Percentiles rank a stretch among this genome's conserved stretches.
Evolutionary conservation across 129 eudicot genomes (phyloP).

Genomic region (Kitagawia praeruptora): DNA sequence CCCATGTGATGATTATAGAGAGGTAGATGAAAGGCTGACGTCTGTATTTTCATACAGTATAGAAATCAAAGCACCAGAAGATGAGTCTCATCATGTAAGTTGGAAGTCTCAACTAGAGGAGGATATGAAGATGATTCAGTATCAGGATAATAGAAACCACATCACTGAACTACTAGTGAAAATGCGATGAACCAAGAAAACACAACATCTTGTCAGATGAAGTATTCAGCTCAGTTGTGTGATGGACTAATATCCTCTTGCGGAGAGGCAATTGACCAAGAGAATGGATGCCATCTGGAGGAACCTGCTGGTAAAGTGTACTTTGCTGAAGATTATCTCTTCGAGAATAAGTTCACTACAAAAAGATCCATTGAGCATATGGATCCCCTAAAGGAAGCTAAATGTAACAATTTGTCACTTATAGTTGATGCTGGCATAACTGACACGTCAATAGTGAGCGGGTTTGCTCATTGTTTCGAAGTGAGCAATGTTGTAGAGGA

Average conservation of each 20-base stretch:
- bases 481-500: constrained; percentile 16
- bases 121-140: constrained; percentile 83
- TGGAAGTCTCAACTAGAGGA: constrained; percentile 89
- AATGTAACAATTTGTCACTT: constrained; percentile 25
- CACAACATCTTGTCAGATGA: constrained; percentile 21
- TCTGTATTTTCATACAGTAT: constrained; percentile 54
- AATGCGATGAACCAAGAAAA: constrained; percentile 17
- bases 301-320: constrained; percentile 15
- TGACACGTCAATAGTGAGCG: neutral
- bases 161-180: constrained; percentile 57
- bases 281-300: constrained; percentile 14
- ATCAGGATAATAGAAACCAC: constrained; percentile 80
- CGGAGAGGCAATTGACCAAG: constrained; percentile 5
- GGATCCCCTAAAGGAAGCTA: constrained; percentile 19
- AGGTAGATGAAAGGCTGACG: constrained; percentile 60
- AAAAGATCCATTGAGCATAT: constrained; percentile 12
- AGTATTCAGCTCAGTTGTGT: constrained; percentile 17
- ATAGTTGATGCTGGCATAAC: constrained; percentile 16
- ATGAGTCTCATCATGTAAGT: constrained; percentile 66
- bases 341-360: constrained; percentile 19
- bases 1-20: constrained; percentile 38
- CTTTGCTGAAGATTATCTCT: constrained; percentile 19
- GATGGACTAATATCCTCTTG: constrained; percentile 12
- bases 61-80: constrained; percentile 75
- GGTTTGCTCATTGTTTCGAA: constrained; percentile 23